Evolutionary conservation across 805 yeast species (phyloP).

Genomic region (Candida rishiriensis): DNA sequence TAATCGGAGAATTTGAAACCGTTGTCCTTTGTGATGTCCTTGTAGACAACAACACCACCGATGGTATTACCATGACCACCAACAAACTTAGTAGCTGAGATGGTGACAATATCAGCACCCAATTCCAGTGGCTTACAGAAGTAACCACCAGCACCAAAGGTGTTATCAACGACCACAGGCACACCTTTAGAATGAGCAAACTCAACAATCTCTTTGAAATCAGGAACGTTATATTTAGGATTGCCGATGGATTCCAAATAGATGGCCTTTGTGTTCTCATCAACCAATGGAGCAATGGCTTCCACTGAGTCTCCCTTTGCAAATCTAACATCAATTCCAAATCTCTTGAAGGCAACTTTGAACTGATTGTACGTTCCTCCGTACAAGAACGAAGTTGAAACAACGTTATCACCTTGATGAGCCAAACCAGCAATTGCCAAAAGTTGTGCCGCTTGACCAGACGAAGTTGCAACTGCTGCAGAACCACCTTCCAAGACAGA

Average conservation of each 20-base stretch:
- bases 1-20: conserved; percentile 87
- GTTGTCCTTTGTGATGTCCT: conserved; percentile 60
- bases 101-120: conserved; percentile 90
- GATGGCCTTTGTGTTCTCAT: conserved; percentile 82
- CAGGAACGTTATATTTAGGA: conserved; percentile 90
- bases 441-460: conserved; percentile 97
- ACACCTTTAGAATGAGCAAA: conserved; percentile 84
- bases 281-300: conserved; percentile 68
- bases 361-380: conserved; percentile 98
- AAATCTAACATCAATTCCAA: conserved; percentile 82
- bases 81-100: conserved; percentile 97
- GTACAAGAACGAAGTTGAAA: conserved; percentile 80
- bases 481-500: conserved; percentile 92
- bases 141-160: conserved; percentile 96
- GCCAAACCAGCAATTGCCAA: conserved; percentile 80
- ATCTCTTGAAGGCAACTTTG: conserved; percentile 79
- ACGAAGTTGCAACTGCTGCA: conserved; percentile 82
- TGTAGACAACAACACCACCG: conserved; percentile 74
- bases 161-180: conserved; percentile 91
- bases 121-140: conserved; percentile 77
- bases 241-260: conserved; percentile 90
- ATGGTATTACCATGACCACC: conserved; percentile 96
- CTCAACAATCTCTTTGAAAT: conserved; percentile 69
- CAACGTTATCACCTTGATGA: conserved; percentile 83
- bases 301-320: conserved; percentile 76